phyloP scores from a whole-genome alignment of 192 early-diverging fungal genomes.

The Phycomyces blakesleeanus region DNA sequence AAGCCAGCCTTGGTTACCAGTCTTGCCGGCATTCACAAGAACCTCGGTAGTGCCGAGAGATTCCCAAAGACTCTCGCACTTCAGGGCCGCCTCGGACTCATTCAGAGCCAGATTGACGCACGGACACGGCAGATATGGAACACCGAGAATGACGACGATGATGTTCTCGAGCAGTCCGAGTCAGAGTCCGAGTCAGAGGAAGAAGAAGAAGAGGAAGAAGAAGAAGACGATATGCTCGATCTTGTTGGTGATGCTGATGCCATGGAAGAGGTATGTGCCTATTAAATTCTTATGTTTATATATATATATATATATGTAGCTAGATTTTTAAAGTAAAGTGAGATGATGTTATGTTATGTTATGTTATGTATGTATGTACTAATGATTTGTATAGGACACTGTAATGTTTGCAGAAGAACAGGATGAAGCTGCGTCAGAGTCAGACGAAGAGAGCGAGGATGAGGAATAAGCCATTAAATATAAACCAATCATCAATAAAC shows the following conservation, averaged over 20 bases:
- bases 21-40: conserved; percentile 49
- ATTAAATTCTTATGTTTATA: too few species aligned
- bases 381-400: too few species aligned
- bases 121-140: conserved; percentile 25
- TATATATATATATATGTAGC: too few species aligned
- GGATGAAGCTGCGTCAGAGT: too few species aligned
- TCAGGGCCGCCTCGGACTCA: conserved; percentile 49
- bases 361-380: too few species aligned
- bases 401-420: too few species aligned
- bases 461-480: neutral
- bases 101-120: conserved; percentile 48
- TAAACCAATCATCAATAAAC: too few species aligned
- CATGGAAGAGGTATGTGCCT: too few species aligned
- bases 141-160: conserved; percentile 13
- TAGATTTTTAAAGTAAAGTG: too few species aligned
- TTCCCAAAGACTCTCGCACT: conserved; percentile 47
- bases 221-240: conserved; percentile 13
- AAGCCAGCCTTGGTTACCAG: conserved; percentile 48
- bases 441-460: conserved; percentile 3
- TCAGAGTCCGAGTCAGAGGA: conserved; percentile 16
- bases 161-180: neutral
- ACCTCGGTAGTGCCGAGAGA: conserved; percentile 39
- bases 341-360: too few species aligned
- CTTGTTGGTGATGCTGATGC: neutral
- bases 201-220: conserved; percentile 29